These are phyloP conservation scores for Fraxinus dipetala DNA, from an alignment of 305 asterid genomes.

Conservation along the genomic window DNA sequence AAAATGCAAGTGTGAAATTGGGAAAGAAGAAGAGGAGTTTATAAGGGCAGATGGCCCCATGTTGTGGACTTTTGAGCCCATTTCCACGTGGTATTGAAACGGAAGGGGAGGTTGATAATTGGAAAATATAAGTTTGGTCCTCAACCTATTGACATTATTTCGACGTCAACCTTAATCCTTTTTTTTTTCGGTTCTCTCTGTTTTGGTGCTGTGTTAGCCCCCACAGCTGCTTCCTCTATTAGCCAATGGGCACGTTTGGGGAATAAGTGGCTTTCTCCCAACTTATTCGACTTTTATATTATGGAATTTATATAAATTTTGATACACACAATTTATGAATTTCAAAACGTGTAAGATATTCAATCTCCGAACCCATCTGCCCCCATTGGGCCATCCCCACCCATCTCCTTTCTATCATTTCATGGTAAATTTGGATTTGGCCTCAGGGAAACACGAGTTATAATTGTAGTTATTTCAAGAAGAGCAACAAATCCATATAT, in stretches of 20 bases:
- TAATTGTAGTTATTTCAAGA: background rate
- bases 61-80: background rate
- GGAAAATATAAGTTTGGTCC: background rate
- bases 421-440: background rate
- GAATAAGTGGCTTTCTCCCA: background rate
- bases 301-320: background rate
- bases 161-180: background rate
- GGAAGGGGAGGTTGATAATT: background rate
- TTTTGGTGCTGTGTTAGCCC: background rate
- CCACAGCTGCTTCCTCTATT: background rate
- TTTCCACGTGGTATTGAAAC: background rate
- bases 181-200: background rate
- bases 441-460: background rate
- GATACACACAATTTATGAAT: background rate
- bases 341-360: background rate
- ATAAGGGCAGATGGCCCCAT: background rate
- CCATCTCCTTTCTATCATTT: background rate
- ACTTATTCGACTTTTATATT: background rate
- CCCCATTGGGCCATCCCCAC: background rate
- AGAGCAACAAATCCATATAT: background rate
- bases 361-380: background rate
- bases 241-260: background rate
- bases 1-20: background rate
- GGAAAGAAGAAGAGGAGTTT: background rate
- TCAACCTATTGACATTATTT: background rate